Base-by-base conservation (phyloP, 2,329 filamentous ascomycete species). In the Venturiaceae sp. region DNA sequence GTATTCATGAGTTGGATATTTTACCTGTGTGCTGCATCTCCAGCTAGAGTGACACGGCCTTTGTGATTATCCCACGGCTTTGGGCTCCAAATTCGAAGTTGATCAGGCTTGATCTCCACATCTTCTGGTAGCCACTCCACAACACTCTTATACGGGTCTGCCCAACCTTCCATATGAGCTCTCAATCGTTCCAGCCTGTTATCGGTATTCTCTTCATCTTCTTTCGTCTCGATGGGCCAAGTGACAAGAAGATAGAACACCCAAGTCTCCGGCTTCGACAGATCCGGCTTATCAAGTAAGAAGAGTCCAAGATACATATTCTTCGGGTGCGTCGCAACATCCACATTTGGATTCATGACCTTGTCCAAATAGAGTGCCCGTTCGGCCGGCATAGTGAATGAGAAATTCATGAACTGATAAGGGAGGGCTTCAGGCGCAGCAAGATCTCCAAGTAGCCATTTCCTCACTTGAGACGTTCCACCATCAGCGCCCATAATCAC, bases 11-110 rank as follows among this genome's bases (percentile, higher is more conserved):
- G 3, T 14, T 1, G 33, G 14, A 3, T 13, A 4, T 9, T 34
- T 16, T 57, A 59, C 58, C 52, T 58, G 28, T 60, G 58, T n/a
- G 58, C 58, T 23, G 58, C 58, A 23, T 60, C 58, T 39, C 58
- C 58, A 7, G 53, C 53, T n/a, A 60, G 55, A 16, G 54, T 60
- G 5, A 60, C 58, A 2, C 46, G 33, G 16, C 58, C 58, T 26
- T 46, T 44, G 30, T 53, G 33, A 26, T 58, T 60, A 9, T 62
- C 58, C 52, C 55, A 58, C 16, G 55, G 58, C 5, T 54, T 47
- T 14, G 60, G 58, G 28, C 58, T 56, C 58, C 58, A 60, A 16
- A 60, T 60, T 26, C 58, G 37, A 5, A 60, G 33, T 23, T 33
- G 33, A 53, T 60, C 58, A 21, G 39, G 41, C 55, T 54, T 54